Percentiles rank a stretch among this genome's conserved stretches.
Conservation (phyloP, 1,284 basidiomycete species). For the Apiotrichum siamense region DNA sequence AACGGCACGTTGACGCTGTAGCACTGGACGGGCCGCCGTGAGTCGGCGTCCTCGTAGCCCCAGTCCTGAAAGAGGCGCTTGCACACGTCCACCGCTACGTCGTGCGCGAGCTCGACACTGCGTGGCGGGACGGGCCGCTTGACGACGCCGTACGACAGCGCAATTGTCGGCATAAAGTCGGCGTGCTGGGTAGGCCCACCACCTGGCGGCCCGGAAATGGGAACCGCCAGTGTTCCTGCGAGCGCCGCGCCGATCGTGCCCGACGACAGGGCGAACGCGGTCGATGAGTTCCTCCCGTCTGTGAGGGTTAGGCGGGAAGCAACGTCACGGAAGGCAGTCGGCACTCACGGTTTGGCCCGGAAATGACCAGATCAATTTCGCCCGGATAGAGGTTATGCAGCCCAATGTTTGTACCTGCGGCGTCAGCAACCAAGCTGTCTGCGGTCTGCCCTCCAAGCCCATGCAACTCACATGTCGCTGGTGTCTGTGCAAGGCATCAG, state of each 20-base stretch:
- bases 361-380: conserved; percentile 68
- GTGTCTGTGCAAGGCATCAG: conserved; percentile 71
- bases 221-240: conserved; percentile 74
- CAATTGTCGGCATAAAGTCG: conserved; percentile 56
- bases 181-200: conserved; percentile 25
- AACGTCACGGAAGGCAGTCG: no score
- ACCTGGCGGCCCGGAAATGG: conserved; percentile 66
- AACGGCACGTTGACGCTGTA: conserved; percentile 47
- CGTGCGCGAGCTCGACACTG: conserved; percentile 63
- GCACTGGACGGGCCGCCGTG: conserved; percentile 27
- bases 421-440: not conserved
- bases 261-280: conserved; percentile 77
- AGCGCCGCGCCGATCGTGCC: conserved; percentile 87
- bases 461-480: conserved; percentile 63
- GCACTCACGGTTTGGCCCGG: conserved; percentile 49
- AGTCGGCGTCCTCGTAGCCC: conserved; percentile 56
- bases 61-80: conserved; percentile 69
- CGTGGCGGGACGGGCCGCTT: conserved; percentile 59
- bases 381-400: conserved; percentile 79
- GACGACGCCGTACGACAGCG: conserved; percentile 79
- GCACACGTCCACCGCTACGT: conserved; percentile 62
- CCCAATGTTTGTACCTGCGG: conserved; percentile 61
- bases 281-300: conserved; percentile 70
- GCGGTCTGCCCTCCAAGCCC: not conserved
- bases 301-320: not conserved